Base-by-base conservation (phyloP, 2,329 filamentous ascomycete species). In the Trichoderma gracile region DNA sequence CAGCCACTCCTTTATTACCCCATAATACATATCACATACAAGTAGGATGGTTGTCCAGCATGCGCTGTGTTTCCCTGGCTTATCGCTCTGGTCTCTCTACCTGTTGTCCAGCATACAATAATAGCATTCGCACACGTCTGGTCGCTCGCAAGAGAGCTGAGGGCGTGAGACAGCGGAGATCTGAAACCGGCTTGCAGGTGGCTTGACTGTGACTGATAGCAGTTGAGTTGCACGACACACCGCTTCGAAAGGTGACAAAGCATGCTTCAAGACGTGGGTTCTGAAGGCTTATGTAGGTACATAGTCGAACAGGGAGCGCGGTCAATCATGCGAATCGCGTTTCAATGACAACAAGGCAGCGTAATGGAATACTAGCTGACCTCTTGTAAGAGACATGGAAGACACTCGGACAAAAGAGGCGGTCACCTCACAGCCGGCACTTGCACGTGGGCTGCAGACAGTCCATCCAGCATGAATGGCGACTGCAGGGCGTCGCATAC, bases 401-500 rank as follows among this genome's bases (percentile, higher is more conserved):
- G n/a, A 9, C 30, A 33, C 3, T 10, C 33, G 33, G 33, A 14
- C 33, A 38, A 38, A 38, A 14, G 10, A 38, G 10, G 7, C 10
- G 7, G 33, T 38, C 33, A 14, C 33, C 33, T 38, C 33, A 38
- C 33, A 38, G 10, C 33, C 10, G 33, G 33, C 33, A 49, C 56
- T 49, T 59, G 19, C 52, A 55, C 33, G 52, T 55, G 52, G 33
- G 33, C 14, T 55, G 21, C n/a, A 23, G 33, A 59, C 56, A 40
- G 46, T 27, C 50, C 56, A 59, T 27, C 30, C 23, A 40, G 38
- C 46, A 61, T 43, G 8, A 38, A 61, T 53, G 47, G 45, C 49
- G 49, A 50, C 58, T 61, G 58, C 38, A 61, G 46, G 47, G 47
- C 58, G 47, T 40, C 56, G 46, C 56, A 50, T 50, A 27, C 58